Evolutionary conservation across 371 early-diverging fungal species (phyloP).

Genomic region (Batrachochytrium dendrobatidis): DNA sequence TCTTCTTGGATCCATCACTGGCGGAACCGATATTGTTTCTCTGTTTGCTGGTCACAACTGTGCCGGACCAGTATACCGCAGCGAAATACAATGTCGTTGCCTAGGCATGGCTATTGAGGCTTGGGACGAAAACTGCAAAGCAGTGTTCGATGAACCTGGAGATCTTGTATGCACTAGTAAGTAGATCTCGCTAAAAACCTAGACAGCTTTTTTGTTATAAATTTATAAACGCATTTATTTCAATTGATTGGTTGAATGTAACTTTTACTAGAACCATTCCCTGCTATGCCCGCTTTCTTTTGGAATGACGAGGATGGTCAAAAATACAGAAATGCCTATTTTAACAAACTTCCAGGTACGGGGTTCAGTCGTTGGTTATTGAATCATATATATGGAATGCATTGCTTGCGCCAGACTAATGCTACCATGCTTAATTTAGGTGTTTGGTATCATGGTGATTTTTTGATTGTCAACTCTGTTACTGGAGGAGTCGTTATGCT

Average conservation of each 20-base stretch:
- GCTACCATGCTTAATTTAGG: constrained; percentile 13
- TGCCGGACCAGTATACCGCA: constrained; percentile 82
- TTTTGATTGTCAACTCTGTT: constrained; percentile 68
- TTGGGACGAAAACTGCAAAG: constrained; percentile 68
- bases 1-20: constrained; percentile 86
- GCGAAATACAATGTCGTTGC: constrained; percentile 88
- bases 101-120: constrained; percentile 93
- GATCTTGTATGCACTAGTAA: constrained; percentile 81
- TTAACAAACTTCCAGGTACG: constrained; percentile 60
- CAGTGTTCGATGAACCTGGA: constrained; percentile 68
- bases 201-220: background rate
- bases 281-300: constrained; percentile 94
- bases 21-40: constrained; percentile 95
- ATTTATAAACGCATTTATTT: background rate
- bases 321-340: constrained; percentile 85
- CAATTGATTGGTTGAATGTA: background rate
- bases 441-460: constrained; percentile 96
- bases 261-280: constrained; percentile 63
- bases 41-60: constrained; percentile 86
- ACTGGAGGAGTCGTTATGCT: constrained; percentile 93
- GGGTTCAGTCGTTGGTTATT: no score
- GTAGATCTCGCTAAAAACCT: constrained; percentile 4
- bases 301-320: constrained; percentile 67
- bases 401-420: background rate
- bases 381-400: no score